Evolutionary conservation across 768 basidiomycete species (phyloP).

Genomic region (Coprinopsis strossmayeri): DNA sequence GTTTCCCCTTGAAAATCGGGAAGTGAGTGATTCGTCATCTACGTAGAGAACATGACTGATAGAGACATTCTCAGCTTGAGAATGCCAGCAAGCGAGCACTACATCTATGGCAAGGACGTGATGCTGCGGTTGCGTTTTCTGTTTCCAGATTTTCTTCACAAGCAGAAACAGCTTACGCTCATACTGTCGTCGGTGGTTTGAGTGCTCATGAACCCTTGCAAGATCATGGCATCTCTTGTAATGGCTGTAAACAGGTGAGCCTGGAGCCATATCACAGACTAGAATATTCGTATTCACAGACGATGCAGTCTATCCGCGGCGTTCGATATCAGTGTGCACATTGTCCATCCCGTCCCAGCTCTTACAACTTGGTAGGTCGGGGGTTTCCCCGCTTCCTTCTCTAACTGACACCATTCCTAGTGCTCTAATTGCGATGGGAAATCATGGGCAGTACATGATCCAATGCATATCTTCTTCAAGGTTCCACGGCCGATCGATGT

Average conservation of each 20-base stretch:
- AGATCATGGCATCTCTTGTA: conserved; percentile 59
- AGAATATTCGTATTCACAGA: too few species aligned
- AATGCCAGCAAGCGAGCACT: conserved; percentile 70
- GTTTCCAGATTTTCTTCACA: conserved; percentile 33
- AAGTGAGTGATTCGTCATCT: conserved; percentile 35
- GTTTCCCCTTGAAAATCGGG: conserved; percentile 64
- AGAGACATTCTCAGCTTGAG: conserved; percentile 35
- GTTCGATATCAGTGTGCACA: conserved; percentile 85
- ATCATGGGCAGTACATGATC: conserved; percentile 78
- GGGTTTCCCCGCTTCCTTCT: conserved; percentile 1
- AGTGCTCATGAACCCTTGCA: conserved; percentile 26
- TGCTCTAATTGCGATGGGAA: conserved; percentile 73
- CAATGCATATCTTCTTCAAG: conserved; percentile 85
- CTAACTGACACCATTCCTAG: conserved; percentile 29
- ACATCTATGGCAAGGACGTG: conserved; percentile 69
- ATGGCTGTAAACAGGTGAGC: conserved; percentile 53
- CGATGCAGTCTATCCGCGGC: conserved; percentile 68
- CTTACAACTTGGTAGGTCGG: conserved; percentile 66
- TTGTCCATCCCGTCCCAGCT: conserved; percentile 67
- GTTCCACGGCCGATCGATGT: conserved; percentile 69
- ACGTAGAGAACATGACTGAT: not conserved
- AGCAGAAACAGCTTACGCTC: conserved; percentile 55
- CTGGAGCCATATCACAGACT: too few species aligned
- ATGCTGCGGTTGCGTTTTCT: conserved; percentile 54
- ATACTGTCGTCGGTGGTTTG: conserved; percentile 55